Percentiles rank a stretch among this genome's conserved stretches.
Conservation (phyloP, 164 flowering plant species). For the Stephania japonica region DNA sequence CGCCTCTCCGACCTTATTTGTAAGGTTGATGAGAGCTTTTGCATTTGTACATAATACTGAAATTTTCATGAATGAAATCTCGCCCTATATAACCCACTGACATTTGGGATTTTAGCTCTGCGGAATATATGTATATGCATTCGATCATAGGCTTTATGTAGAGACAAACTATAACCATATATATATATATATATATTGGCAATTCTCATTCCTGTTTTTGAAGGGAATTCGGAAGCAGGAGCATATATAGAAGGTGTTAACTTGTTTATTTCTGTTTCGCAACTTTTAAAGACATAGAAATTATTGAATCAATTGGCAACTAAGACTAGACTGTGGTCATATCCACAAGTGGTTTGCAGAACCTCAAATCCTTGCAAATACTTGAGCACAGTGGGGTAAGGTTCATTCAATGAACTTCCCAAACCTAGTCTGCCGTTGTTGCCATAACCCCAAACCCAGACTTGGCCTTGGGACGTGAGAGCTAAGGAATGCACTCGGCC, state of each 20-base stretch:
- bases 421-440: constrained; percentile 80
- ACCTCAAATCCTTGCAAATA: constrained; percentile 39
- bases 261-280: neutral
- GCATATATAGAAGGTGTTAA: neutral
- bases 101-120: neutral
- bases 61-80: constrained; percentile 1
- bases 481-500: constrained; percentile 80
- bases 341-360: constrained; percentile 62
- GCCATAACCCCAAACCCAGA: constrained; percentile 86
- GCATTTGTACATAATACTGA: constrained; percentile 4
- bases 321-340: constrained; percentile 67
- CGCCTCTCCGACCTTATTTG: constrained; percentile 55
- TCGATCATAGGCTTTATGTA: neutral
- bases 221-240: neutral
- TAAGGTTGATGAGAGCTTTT: neutral
- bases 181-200: no score
- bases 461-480: constrained; percentile 46
- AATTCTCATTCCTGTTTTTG: neutral
- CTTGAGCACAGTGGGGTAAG: constrained; percentile 56
- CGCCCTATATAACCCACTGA: neutral
- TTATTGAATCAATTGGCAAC: constrained; percentile 14
- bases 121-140: neutral
- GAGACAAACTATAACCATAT: no score
- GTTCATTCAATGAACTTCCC: constrained; percentile 70
- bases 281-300: neutral